phyloP scores from a whole-genome alignment of 176 grass and related monocot species.

The Hsuehochloa calcarea region DNA sequence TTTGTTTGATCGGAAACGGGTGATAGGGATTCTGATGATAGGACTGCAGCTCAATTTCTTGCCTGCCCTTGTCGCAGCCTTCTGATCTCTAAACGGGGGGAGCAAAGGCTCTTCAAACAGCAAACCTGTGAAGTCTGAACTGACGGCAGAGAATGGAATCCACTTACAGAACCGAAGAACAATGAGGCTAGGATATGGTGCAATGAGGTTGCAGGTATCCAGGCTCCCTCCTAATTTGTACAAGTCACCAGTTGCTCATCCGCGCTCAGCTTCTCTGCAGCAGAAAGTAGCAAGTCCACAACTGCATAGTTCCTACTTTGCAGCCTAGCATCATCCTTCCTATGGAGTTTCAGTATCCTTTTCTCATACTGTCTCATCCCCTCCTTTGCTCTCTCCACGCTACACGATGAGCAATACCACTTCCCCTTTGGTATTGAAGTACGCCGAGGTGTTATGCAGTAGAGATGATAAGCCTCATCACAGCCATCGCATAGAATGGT shows the following conservation, averaged over 20 bases:
- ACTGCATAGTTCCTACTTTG: constrained; percentile 30
- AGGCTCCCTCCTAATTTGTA: constrained; percentile 4
- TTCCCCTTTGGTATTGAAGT: constrained; percentile 60
- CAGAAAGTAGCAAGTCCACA: constrained; percentile 70
- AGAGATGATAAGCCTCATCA: constrained; percentile 80
- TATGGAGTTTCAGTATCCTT: constrained; percentile 41
- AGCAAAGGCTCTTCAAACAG: constrained; percentile 1
- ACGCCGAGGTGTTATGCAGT: constrained; percentile 74
- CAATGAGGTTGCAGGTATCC: neutral
- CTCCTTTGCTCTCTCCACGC: constrained; percentile 46
- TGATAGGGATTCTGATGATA: neutral
- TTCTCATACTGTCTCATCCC: constrained; percentile 55
- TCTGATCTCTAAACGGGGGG: neutral
- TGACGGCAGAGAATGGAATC: neutral
- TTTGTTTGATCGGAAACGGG: constrained; percentile 14
- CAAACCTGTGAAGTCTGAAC: neutral
- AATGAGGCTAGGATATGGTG: neutral
- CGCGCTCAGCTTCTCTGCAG: constrained; percentile 52
- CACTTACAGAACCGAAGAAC: constrained; percentile 8
- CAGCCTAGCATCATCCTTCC: constrained; percentile 34
- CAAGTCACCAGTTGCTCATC: constrained; percentile 31
- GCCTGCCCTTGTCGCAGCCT: neutral
- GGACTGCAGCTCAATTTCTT: neutral
- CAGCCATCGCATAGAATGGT: constrained; percentile 85
- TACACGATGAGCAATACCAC: constrained; percentile 78